Conservation (phyloP, 2,329 filamentous ascomycete species). For the Thermothelomyces thermophilus region DNA sequence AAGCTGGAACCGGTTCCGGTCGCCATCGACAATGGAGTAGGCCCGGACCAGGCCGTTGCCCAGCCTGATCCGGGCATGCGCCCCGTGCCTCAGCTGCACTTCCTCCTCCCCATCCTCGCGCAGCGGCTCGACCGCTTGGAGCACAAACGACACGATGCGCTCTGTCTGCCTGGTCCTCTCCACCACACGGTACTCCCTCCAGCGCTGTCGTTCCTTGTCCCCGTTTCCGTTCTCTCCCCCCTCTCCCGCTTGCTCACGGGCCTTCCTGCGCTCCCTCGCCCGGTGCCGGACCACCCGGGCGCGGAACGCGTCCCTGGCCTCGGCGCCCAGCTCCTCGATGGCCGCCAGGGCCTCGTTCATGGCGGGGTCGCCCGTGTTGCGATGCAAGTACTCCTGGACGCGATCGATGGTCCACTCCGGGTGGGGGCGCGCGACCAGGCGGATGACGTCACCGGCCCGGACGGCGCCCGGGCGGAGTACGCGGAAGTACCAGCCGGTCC, state of each 20-base stretch:
- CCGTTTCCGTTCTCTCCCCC: constrained; percentile 21
- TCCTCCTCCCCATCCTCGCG: constrained; percentile 27
- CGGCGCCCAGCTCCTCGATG: constrained; percentile 44
- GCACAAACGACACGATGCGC: constrained; percentile 44
- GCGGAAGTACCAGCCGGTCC: constrained; percentile 62
- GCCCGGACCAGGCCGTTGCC: constrained; percentile 49
- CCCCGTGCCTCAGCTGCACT: constrained; percentile 36
- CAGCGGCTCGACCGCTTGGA: constrained; percentile 39
- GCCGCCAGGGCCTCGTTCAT: constrained; percentile 47
- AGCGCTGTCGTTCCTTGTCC: constrained; percentile 28
- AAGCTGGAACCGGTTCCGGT: constrained; percentile 45
- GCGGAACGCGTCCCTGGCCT: constrained; percentile 43
- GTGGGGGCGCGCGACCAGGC: constrained; percentile 47
- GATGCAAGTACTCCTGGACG: constrained; percentile 56
- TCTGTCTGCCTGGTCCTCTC: constrained; percentile 46
- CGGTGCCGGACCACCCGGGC: constrained; percentile 42
- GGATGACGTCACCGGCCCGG: constrained; percentile 49
- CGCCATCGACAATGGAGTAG: constrained; percentile 54
- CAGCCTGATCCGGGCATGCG: constrained; percentile 52
- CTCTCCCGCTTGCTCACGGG: too few species aligned
- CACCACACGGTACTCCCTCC: constrained; percentile 42
- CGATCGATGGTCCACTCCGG: constrained; percentile 57
- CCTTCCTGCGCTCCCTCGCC: constrained; percentile 25
- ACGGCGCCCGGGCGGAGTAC: constrained; percentile 51
- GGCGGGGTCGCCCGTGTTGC: constrained; percentile 43